Base-by-base conservation (phyloP, 2,329 filamentous ascomycete species). In the Neopestalotiopsis clavispora region DNA sequence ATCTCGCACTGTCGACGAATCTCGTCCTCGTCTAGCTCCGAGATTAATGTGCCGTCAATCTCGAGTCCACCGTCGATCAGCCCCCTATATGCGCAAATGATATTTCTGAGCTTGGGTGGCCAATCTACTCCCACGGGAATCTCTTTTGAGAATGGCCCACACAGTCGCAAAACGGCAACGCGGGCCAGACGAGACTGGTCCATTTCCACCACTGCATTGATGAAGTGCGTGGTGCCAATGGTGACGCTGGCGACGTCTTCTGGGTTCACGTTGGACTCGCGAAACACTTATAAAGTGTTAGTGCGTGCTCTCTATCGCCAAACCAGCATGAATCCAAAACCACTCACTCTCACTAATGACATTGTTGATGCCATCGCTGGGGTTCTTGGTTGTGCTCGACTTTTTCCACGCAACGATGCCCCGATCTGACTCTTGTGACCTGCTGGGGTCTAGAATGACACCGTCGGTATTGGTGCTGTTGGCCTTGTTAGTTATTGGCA, bases 191-290 rank as follows among this genome's bases (percentile, higher is more conserved):
- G 80, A 1, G 78, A 74, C 5, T 77, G 77, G 68, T 88, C 85
- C 63, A 81, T 79, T 72, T 88, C 85, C 1, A 88, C 79, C 2
- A 88, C 83, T 12, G 86, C 86, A 69, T 88, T 89, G 73, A 88
- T 80, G 71, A 89, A 88, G 69, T 88, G 86, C 0, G 86, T 88
- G 3, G 83, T 86, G 68, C 84, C 85, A 69, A 87, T 85, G 3
- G 84, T 84, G 7, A 86, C 80, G 66, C 80, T 82, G 5, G 81
- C 79, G 30, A 87, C 78, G 12, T 80, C 73, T 0, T 72, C 69
- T 0, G 80, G 68, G 45, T 71, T 49, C 13, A 74, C 66, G 4
- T 68, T 68, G 2, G 72, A 71, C 20, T 68, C 64, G n/a, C 49
- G 30, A 32, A 75, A 72, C 70, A 75, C 72, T 52, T 3, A n/a